Base-by-base conservation (phyloP, 2,329 filamentous ascomycete species). In the Aspergillus fructus region DNA sequence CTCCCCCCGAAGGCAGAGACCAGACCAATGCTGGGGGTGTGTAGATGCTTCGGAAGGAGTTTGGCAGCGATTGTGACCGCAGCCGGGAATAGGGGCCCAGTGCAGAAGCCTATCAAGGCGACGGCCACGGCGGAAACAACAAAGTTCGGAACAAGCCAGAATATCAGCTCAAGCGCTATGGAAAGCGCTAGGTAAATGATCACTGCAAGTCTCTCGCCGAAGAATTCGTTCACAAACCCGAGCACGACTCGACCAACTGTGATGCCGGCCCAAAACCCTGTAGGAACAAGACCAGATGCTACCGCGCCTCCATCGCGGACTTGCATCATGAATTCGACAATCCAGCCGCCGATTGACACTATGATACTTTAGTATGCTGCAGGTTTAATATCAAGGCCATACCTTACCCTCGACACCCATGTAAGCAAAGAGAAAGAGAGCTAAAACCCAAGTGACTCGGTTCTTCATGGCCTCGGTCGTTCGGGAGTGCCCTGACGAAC, bases 201-300 rank as follows among this genome's bases (percentile, higher is more conserved):
- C 47, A 86, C 80, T 51, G 84, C 80, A 13, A 80, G 71, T 66
- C 86, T 88, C 74, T 92, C 89, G 1, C 89, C 89, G n/a, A 91
- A 76, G 5, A 81, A 77, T 6, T 85, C 85, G 6, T 89, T 66
- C 33, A 63, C 58, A 5, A 92, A 91, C 0, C 88, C 88, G 13
- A 93, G 75, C 0, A 85, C 69, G 5, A 92, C 75, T 2, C 90
- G 79, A 0, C 90, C 89, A 1, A 90, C 67, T 0, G 89, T 90
- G 62, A 93, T 79, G 0, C 90, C 90, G 42, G 89, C 82, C 89
- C 90, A 93, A 74, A 91, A 93, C 0, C 88, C 85, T 0, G 88
- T 91, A 0, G 85, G 85, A 0, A 83, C 83, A 72, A 91, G 82
- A 3, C 89, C 89, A 15, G 86, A 84, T 4, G 84, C 78, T 66